Conservation (phyloP, 371 early-diverging fungal genomes). For the Mucor sp. region DNA sequence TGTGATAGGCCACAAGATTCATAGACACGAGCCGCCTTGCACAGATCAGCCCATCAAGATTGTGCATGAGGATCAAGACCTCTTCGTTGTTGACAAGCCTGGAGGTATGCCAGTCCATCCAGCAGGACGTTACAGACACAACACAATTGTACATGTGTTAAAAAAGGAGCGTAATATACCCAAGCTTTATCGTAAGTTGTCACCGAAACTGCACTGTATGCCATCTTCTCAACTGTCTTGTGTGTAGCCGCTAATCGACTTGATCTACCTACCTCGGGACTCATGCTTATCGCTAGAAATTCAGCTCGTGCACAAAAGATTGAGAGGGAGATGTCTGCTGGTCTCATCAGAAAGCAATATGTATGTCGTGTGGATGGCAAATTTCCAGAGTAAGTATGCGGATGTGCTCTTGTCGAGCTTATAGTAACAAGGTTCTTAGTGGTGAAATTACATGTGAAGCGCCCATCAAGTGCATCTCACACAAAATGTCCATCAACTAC, state of each 20-base stretch:
- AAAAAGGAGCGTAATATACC: conserved; percentile 63
- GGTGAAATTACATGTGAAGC: conserved; percentile 70
- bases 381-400: conserved; percentile 72
- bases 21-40: conserved; percentile 95
- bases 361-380: conserved; percentile 87
- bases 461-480: conserved; percentile 82
- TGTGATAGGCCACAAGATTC: conserved; percentile 78
- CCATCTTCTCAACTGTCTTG: too few relatives aligned
- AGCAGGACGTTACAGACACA: conserved; percentile 79
- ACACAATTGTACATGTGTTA: conserved; percentile 82
- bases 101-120: conserved; percentile 91
- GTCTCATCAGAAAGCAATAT: conserved; percentile 84
- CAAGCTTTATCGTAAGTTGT: conserved; percentile 72
- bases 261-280: conserved; percentile 93
- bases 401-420: background rate
- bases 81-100: conserved; percentile 89
- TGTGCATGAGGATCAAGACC: conserved; percentile 66
- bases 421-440: conserved; percentile 20
- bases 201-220: background rate
- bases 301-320: conserved; percentile 66
- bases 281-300: conserved; percentile 79
- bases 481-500: conserved; percentile 86
- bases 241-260: conserved; percentile 79
- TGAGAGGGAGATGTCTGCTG: conserved; percentile 66
- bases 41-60: conserved; percentile 64